Evolutionary conservation across 2,329 filamentous ascomycete genomes (phyloP), one percentile per base, ranked within the genome.

Genomic region (Colletotrichum scovillei): DNA sequence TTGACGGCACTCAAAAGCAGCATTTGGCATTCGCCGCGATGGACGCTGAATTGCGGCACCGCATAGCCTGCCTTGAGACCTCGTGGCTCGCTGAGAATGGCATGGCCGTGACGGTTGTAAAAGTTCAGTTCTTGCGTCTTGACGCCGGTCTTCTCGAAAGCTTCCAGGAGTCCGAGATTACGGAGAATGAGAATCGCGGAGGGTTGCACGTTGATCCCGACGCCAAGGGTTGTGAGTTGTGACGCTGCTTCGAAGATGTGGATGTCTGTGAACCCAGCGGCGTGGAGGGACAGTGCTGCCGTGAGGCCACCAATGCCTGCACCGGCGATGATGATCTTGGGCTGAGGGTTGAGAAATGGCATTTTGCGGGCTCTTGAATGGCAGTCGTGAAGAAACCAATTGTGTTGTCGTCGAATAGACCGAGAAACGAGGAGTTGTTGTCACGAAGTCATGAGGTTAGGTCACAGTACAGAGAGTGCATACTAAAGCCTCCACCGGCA

Each of bases 281-380:
- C 67, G 60, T 69, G 67, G n/a, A 73, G 62, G 14, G 71, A 73
- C 19, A 73, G 57, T 4, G 71, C 71, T 12, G 71, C n/a, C 16
- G 67, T 67, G 12, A 73, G 62, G 55, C 71, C 71, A 22, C 67
- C 71, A 9, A 65, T 65, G 12, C 66, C 66, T 57, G 79, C 78
- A 6, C 78, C 79, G 49, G 79, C 79, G 6, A 80, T 79, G 52
- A 78, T 76, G 19, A 77, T 78, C 63, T 74, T 76, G 26, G 70
- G 69, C 26, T 69, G 65, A 16, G 52, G 35, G 19, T 55, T 58
- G 24, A 49, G 42, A 2, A 57, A 52, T 49, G 62, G 42, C 60
- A 53, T 63, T 53, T 3, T 30, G 19, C 26, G 38, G 46, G 2
- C 5, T 49, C 16, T 30, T 4, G 28, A 19, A 9, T 26, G n/a